Evolutionary conservation across 768 basidiomycete genomes (phyloP).

Genomic region (Hirschioporus abietinus): DNA sequence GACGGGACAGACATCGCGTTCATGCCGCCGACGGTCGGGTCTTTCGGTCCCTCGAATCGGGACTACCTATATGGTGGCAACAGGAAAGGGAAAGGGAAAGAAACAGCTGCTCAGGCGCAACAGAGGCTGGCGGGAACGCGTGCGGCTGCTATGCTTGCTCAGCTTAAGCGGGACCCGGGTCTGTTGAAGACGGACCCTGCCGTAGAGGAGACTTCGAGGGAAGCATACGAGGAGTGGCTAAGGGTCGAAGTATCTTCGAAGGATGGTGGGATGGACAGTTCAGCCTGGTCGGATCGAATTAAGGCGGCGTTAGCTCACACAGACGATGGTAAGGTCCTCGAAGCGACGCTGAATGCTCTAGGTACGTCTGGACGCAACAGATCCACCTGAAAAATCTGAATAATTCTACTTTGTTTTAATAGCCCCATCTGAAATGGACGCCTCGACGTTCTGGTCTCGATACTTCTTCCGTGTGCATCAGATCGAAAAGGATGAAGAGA

Average conservation of each 20-base stretch:
- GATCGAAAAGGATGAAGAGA: constrained; percentile 71
- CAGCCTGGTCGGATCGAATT: constrained; percentile 51
- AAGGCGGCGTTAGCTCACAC: constrained; percentile 44
- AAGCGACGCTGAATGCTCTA: constrained; percentile 46
- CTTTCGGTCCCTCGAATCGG: constrained; percentile 17
- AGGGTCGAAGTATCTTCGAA: constrained; percentile 43
- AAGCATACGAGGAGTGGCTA: constrained; percentile 55
- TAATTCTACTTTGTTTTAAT: background rate
- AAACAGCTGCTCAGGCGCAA: constrained; percentile 32
- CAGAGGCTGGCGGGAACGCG: constrained; percentile 62
- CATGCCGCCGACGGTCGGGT: constrained; percentile 44
- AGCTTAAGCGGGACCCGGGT: constrained; percentile 68
- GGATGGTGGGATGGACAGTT: constrained; percentile 52
- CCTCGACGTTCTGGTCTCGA: constrained; percentile 74
- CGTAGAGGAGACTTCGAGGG: constrained; percentile 48
- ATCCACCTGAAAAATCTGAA: constrained; percentile 9
- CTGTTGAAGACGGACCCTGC: constrained; percentile 76
- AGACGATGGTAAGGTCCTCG: constrained; percentile 47
- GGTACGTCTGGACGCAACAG: constrained; percentile 38
- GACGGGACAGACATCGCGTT: constrained; percentile 88
- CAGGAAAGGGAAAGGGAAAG: constrained; percentile 32
- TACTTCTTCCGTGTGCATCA: constrained; percentile 89
- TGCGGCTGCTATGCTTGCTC: constrained; percentile 69
- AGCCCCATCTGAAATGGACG: constrained; percentile 67
- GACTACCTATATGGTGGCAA: constrained; percentile 13